phyloP scores from a whole-genome alignment of 1,284 basidiomycete species.

The Ceratobasidium sp. region DNA sequence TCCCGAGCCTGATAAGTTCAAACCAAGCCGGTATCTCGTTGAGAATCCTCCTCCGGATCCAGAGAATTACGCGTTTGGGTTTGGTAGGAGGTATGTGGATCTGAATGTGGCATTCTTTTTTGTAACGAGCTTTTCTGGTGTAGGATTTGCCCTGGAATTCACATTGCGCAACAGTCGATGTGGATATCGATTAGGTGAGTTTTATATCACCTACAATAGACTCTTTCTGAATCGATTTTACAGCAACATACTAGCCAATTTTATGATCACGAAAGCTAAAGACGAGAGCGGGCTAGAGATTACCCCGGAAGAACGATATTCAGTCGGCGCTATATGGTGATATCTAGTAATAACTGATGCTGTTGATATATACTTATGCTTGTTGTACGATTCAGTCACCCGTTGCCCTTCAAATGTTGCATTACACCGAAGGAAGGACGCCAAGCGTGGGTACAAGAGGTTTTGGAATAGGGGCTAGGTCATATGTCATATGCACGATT shows the following conservation, averaged over 20 bases:
- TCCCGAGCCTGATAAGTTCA: background rate
- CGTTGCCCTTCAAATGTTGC: background rate
- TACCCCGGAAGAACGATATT: slow-evolving; percentile 4
- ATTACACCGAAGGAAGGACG: background rate
- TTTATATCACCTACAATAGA: too few relatives aligned
- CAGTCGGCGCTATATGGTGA: too few relatives aligned
- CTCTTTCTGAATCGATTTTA: background rate
- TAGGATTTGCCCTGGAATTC: background rate
- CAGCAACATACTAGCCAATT: slow-evolving; percentile 10
- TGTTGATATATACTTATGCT: too few relatives aligned
- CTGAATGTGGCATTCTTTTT: background rate
- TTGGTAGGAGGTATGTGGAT: background rate
- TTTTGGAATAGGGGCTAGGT: too few relatives aligned
- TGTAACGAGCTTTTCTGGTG: background rate
- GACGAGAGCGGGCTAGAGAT: slow-evolving; percentile 10
- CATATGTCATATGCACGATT: too few relatives aligned
- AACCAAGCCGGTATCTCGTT: background rate
- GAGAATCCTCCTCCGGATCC: background rate
- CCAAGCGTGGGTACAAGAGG: too few relatives aligned
- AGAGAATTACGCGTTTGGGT: background rate
- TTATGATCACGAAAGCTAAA: slow-evolving; percentile 4
- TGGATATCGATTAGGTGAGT: background rate
- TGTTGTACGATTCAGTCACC: too few relatives aligned
- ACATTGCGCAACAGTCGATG: background rate
- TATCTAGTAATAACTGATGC: too few relatives aligned